Conservation (phyloP, 176 grass and related monocot species). For the Avena insularis region DNA sequence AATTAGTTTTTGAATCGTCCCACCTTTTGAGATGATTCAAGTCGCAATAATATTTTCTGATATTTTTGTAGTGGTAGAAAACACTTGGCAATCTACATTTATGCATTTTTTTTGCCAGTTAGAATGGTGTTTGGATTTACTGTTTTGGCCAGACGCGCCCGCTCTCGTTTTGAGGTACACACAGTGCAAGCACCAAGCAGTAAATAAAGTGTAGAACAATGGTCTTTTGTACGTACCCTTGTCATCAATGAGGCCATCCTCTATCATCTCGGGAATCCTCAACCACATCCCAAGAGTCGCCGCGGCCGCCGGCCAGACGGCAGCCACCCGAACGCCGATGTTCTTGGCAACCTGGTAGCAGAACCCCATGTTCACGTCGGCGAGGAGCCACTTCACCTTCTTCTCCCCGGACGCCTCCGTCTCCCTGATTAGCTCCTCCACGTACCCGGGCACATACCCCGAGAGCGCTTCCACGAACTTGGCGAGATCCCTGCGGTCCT, state of each 20-base stretch:
- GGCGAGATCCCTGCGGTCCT: conserved; percentile 68
- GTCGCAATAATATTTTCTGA: too few relatives aligned
- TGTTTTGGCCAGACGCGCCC: too few relatives aligned
- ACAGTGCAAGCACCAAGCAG: background rate
- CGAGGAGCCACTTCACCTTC: conserved; percentile 55
- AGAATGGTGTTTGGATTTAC: too few relatives aligned
- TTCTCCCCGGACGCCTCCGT: conserved; percentile 20
- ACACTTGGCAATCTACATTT: too few relatives aligned
- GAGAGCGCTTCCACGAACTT: conserved; percentile 52
- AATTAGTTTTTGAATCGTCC: too few relatives aligned
- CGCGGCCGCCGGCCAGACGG: conserved; percentile 53
- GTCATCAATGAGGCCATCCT: conserved; percentile 58
- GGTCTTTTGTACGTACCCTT: conserved; percentile 51
- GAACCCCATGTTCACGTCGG: conserved; percentile 65
- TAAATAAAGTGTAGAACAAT: background rate
- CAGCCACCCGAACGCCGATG: conserved; percentile 48
- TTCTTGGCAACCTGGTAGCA: conserved; percentile 55
- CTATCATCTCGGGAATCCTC: conserved; percentile 61
- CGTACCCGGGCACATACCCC: conserved; percentile 35
- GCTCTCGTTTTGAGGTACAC: too few relatives aligned
- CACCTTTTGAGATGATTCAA: too few relatives aligned
- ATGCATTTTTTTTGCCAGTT: too few relatives aligned
- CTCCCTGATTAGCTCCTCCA: conserved; percentile 46
- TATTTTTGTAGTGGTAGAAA: too few relatives aligned
- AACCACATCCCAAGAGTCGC: conserved; percentile 40